Evolutionary conservation across 495 filamentous ascomycete genomes (phyloP), one percentile per base, ranked within the genome.

Genomic region (Amorphotheca resinae): DNA sequence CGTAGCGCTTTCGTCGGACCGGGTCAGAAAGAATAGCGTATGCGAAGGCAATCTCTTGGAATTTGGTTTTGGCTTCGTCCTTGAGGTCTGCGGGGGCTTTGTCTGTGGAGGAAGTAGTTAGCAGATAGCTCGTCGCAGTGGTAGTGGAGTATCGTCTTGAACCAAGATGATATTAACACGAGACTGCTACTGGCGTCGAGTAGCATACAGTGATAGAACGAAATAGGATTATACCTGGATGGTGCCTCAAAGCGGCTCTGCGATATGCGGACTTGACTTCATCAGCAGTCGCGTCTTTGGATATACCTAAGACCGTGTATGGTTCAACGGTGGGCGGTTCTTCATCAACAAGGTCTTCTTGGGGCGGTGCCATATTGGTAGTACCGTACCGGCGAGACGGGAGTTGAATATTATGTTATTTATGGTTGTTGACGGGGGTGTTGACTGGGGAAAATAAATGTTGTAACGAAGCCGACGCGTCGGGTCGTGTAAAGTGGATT

Each of bases 21-120:
- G 75, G 64, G 45, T 94, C 84, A 20, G 85, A 95, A 34, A 98
- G 76, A 35, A 98, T 79, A 14, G 84, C 87, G 55, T 96, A 93
- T 33, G 93, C 88, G 48, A 95, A 88, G 8, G 88, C 91, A 51
- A 96, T 77, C 40, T 78, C 66, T 57, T 96, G 91, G 67, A 98
- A 98, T 26, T 72, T 78, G 38, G 65, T 57, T 49, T 91, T 77
- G 6, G 93, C 88, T 40, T 69, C 63, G 7, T 74, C 68, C 54
- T 80, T 82, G 25, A 74, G 59, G 25, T 74, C 68, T 1, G 71
- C 64, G 33, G 72, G 38, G 12, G 76, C 82, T 58, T 95, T 94
- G 68, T 94, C 88, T 81, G 51, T 15, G n/a, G 20, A 31, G 33
- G 33, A 12, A 26, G 39, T 44, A 31, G 39, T 44, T 36, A 28